These are phyloP conservation scores for Plasmopara halstedii DNA, from an alignment of 352 stramenopile genomes.

Conservation along the genomic window DNA sequence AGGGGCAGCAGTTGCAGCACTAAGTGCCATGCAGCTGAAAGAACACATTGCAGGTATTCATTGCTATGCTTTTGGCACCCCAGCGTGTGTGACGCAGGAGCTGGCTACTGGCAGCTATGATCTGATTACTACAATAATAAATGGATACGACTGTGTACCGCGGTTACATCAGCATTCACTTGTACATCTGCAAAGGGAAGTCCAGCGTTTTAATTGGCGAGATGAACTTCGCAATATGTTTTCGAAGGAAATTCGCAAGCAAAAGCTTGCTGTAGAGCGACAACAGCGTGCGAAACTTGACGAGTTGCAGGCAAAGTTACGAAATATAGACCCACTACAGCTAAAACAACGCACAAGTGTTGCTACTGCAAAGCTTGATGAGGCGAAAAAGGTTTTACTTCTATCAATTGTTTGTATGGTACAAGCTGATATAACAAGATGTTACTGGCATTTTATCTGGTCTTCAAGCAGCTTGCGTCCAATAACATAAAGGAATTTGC, in stretches of 20 bases:
- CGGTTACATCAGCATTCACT: slow-evolving; percentile 74
- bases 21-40: slow-evolving; percentile 48
- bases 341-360: slow-evolving; percentile 33
- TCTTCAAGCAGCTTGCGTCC: slow-evolving; percentile 34
- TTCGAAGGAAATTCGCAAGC: slow-evolving; percentile 47
- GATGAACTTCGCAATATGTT: slow-evolving; percentile 44
- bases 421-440: too few species aligned
- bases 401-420: too few species aligned
- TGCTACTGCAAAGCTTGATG: slow-evolving; percentile 41
- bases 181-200: slow-evolving; percentile 50
- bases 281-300: slow-evolving; percentile 46
- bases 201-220: slow-evolving; percentile 63
- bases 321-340: slow-evolving; percentile 35
- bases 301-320: slow-evolving; percentile 34
- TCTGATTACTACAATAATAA: slow-evolving; percentile 65
- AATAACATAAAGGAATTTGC: slow-evolving; percentile 47
- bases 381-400: slow-evolving; percentile 40
- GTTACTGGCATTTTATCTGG: too few species aligned
- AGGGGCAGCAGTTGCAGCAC: slow-evolving; percentile 55
- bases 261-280: slow-evolving; percentile 35
- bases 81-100: slow-evolving; percentile 58
- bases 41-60: slow-evolving; percentile 36
- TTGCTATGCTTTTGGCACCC: slow-evolving; percentile 66
- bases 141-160: slow-evolving; percentile 77
- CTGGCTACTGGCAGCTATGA: slow-evolving; percentile 43